Evolutionary conservation across 192 early-diverging fungal species (phyloP).

Genomic region (Coemansia pectinata): DNA sequence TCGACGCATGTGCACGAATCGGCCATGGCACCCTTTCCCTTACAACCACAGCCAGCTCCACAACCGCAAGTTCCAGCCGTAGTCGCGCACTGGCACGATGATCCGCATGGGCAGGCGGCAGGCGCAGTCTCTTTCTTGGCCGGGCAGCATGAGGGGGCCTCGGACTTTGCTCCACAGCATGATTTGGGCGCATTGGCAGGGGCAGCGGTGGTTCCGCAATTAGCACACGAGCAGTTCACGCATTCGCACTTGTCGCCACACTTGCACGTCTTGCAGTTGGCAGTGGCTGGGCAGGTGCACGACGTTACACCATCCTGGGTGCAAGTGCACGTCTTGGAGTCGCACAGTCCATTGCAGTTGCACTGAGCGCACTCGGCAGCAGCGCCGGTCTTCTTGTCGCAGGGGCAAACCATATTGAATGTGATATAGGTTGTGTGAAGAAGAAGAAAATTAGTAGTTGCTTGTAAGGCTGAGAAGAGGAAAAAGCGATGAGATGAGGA

Average conservation of each 20-base stretch:
- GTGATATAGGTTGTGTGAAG: background rate
- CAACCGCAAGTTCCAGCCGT: conserved; percentile 4
- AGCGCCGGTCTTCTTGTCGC: conserved; percentile 16
- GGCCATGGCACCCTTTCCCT: conserved; percentile 9
- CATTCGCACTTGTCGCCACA: conserved; percentile 36
- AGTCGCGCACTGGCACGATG: conserved; percentile 18
- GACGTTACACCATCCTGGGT: conserved; percentile 21
- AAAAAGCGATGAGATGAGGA: background rate
- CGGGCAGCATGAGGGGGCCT: conserved; percentile 16
- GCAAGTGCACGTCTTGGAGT: conserved; percentile 24
- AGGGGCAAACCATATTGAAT: conserved; percentile 15
- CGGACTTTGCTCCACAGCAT: conserved; percentile 9
- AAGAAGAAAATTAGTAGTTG: background rate
- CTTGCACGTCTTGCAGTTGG: conserved; percentile 32
- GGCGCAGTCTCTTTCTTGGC: background rate
- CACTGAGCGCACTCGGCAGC: conserved; percentile 14
- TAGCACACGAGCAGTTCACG: conserved; percentile 16
- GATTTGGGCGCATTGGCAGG: conserved; percentile 1
- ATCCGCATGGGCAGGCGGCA: conserved; percentile 14
- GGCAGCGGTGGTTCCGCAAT: background rate
- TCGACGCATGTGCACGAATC: conserved; percentile 23
- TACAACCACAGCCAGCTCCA: conserved; percentile 16
- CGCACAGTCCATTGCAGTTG: conserved; percentile 35
- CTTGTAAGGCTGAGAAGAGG: background rate
- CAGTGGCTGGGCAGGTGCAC: conserved; percentile 22